Conservation (phyloP, 768 basidiomycete species). For the Agrocybe pediades region DNA sequence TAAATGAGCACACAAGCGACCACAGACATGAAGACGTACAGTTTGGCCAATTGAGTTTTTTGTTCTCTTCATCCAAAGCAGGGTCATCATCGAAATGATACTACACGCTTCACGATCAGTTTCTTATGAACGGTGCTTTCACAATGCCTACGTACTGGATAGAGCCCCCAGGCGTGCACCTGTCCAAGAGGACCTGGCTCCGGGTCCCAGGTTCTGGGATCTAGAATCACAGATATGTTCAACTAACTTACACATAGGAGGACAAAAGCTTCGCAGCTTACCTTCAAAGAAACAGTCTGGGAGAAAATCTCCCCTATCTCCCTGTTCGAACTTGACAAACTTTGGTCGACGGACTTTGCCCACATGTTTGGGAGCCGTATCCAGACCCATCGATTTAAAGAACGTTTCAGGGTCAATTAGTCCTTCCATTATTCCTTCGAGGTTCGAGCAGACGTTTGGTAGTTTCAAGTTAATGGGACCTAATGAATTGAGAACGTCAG, state of each 20-base stretch:
- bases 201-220: slow-evolving; percentile 20
- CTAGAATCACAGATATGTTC: slow-evolving; percentile 9
- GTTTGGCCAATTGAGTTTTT: slow-evolving; percentile 12
- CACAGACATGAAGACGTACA: slow-evolving; percentile 4
- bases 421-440: background rate
- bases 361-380: background rate
- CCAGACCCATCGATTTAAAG: background rate
- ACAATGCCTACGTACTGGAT: slow-evolving; percentile 17
- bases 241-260: background rate
- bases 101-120: background rate
- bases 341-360: slow-evolving; percentile 12
- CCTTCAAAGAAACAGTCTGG: slow-evolving; percentile 27
- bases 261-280: slow-evolving; percentile 4
- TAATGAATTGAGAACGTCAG: too few relatives aligned
- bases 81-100: background rate
- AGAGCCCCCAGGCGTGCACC: slow-evolving; percentile 32
- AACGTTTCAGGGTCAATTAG: background rate
- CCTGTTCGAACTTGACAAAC: slow-evolving; percentile 24
- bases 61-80: background rate
- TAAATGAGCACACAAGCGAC: background rate
- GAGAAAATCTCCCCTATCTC: slow-evolving; percentile 26
- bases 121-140: background rate
- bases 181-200: slow-evolving; percentile 27
- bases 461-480: too few relatives aligned
- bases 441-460: background rate